Evolutionary conservation across 2,329 filamentous ascomycete genomes (phyloP).

Genomic region (Diplodia intermedia): DNA sequence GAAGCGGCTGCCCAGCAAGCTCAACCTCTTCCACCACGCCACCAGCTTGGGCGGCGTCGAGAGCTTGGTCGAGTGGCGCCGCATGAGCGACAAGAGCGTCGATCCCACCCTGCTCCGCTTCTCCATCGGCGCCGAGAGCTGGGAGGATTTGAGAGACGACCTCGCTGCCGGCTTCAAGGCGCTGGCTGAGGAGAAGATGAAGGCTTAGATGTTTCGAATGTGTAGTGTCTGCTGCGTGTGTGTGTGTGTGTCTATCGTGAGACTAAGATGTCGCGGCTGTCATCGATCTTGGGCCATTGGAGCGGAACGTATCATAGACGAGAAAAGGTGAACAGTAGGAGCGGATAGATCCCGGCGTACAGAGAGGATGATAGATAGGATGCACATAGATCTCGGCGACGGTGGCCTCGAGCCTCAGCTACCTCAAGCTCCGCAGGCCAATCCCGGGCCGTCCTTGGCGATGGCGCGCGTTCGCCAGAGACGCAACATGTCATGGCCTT

Average conservation of each 20-base stretch:
- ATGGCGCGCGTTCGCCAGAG: no score
- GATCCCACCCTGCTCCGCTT: conserved; percentile 77
- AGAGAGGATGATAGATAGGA: neutral
- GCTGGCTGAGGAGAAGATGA: conserved; percentile 26
- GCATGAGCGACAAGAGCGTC: conserved; percentile 79
- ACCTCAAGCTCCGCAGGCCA: no score
- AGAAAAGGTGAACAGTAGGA: neutral
- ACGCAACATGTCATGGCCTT: neutral
- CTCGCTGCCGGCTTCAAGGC: conserved; percentile 53
- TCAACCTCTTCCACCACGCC: conserved; percentile 89
- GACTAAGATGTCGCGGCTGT: neutral
- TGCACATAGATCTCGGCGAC: no score
- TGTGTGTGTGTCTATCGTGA: neutral
- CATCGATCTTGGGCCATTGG: neutral
- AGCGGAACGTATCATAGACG: neutral
- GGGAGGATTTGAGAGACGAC: conserved; percentile 83
- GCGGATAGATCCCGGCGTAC: neutral
- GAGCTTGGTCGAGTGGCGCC: conserved; percentile 94
- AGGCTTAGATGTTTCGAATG: neutral
- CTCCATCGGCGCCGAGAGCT: conserved; percentile 85
- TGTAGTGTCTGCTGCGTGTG: neutral
- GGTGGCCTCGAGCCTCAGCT: no score
- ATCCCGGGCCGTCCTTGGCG: neutral
- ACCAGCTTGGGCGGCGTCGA: conserved; percentile 94
- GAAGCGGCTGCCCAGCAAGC: conserved; percentile 73